Evolutionary conservation across 768 basidiomycete genomes (phyloP).

Genomic region (Tricholoma terreum): DNA sequence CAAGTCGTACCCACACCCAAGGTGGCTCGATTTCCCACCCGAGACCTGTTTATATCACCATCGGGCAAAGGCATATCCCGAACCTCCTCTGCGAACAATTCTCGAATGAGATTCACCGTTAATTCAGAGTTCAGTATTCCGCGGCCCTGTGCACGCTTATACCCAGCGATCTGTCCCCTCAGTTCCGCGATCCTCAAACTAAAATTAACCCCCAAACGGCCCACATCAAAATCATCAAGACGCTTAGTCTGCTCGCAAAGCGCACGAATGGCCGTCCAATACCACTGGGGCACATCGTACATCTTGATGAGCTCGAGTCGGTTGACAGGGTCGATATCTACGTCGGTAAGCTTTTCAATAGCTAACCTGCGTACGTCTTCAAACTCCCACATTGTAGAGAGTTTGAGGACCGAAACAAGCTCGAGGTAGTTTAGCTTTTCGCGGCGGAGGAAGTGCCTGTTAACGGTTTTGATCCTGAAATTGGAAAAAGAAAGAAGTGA

Average conservation of each 20-base stretch:
- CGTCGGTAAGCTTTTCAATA: conserved; percentile 22
- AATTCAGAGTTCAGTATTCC: too few relatives aligned
- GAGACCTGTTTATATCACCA: too few relatives aligned
- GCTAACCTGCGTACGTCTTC: conserved; percentile 22
- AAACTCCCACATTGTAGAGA: conserved; percentile 36
- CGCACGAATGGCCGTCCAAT: conserved; percentile 18
- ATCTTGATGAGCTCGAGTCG: conserved; percentile 23
- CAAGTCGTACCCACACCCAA: too few relatives aligned
- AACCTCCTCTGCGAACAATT: too few relatives aligned
- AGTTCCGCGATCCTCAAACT: conserved; percentile 16
- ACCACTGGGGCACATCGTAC: conserved; percentile 28
- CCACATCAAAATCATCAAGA: conserved; percentile 19
- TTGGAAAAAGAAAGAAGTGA: too few relatives aligned
- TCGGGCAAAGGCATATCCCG: too few relatives aligned
- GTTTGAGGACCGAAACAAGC: conserved; percentile 32
- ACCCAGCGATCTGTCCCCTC: not conserved
- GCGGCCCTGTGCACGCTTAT: not conserved
- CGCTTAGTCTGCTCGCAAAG: conserved; percentile 21
- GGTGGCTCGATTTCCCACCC: too few relatives aligned
- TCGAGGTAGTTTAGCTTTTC: conserved; percentile 9
- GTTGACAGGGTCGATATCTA: conserved; percentile 14
- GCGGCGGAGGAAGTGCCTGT: not conserved
- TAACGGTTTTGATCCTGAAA: too few relatives aligned
- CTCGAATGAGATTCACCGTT: too few relatives aligned
- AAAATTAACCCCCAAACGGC: conserved; percentile 18